phyloP scores from a whole-genome alignment of 192 early-diverging fungal species.

The Kappamyces sp. region DNA sequence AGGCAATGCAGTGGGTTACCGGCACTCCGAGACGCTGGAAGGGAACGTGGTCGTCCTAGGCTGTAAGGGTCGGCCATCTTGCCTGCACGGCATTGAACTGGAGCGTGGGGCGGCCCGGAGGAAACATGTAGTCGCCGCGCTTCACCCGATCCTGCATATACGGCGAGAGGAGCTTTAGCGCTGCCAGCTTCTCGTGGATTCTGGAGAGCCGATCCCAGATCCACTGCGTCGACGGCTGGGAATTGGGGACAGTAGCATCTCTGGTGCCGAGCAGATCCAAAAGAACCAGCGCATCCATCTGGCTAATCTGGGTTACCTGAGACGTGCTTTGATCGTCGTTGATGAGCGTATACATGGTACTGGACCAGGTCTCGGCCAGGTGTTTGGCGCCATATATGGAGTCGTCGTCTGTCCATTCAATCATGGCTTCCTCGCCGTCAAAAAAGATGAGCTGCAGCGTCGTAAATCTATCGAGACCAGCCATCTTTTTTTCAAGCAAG shows the following conservation, averaged over 20 bases:
- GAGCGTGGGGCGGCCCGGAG: slow-evolving; percentile 29
- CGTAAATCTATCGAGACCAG: slow-evolving; percentile 17
- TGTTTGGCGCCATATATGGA: slow-evolving; percentile 89
- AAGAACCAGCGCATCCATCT: slow-evolving; percentile 81
- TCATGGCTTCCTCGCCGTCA: slow-evolving; percentile 93
- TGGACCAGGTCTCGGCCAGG: slow-evolving; percentile 75
- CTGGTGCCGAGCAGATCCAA: slow-evolving; percentile 79
- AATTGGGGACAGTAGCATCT: slow-evolving; percentile 48
- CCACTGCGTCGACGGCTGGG: slow-evolving; percentile 59
- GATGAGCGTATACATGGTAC: slow-evolving; percentile 18
- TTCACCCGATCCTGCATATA: background rate
- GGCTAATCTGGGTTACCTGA: slow-evolving; percentile 38
- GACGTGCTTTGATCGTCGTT: slow-evolving; percentile 10
- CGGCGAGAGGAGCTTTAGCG: slow-evolving; percentile 20
- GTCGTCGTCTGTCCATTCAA: slow-evolving; percentile 66
- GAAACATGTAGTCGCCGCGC: slow-evolving; percentile 19
- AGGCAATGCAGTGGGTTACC: slow-evolving; percentile 80
- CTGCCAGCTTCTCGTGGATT: slow-evolving; percentile 62
- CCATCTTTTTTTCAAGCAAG: background rate
- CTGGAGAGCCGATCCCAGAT: slow-evolving; percentile 61
- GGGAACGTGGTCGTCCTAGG: slow-evolving; percentile 87
- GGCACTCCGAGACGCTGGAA: slow-evolving; percentile 76
- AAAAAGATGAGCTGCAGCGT: slow-evolving; percentile 93
- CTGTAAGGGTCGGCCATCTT: slow-evolving; percentile 20
- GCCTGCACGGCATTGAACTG: slow-evolving; percentile 8